Base-by-base conservation (phyloP, 108 stramenopile species). In the Cyclotella baltica region DNA sequence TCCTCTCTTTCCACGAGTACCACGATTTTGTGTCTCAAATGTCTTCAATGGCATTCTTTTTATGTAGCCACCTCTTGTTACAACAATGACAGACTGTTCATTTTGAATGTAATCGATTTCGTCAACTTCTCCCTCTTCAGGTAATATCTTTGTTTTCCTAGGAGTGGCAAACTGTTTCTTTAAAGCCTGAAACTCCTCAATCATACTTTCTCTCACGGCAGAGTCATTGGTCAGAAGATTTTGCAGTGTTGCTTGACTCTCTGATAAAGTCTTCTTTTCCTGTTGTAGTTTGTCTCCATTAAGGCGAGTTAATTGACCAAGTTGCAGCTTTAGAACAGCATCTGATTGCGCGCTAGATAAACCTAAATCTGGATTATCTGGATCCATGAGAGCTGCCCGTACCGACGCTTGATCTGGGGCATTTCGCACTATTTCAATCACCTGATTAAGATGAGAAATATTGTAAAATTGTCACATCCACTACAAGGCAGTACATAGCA, bases 31-130 rank as follows among this genome's bases (percentile, higher is more conserved):
- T 47, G 89, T 89, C 66, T 97, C 91, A 75, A 98, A 98, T 16
- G 92, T 92, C 47, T 90, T 88, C 19, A 98, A 75, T 30, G 96
- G 94, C 97, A 98, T 97, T 31, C 98, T 88, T 70, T 98, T 98
- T 70, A 98, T 95, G 83, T 98, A 98, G 22, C 98, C 97, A 53
- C 91, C 90, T 23, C 91, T 73, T 8, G 97, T 98, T 6, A 98
- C 90, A 34, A 98, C 93, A 62, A 98, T 94, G 28, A 98, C 96
- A 13, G 92, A 92, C 48, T 93, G 72, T 20, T 88, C 86, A 75
- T 98, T 98, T 37, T 87, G 85, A 56, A 98, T 76, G 59, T 97
- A 74, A 75, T 97, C 96, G 31, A 97, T 86, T 46, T 96, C 97
- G n/a, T 72, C 67, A 1, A 62, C 80, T 62, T 96, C 96, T 33